Evolutionary conservation across 2,329 filamentous ascomycete species (phyloP).

Genomic region (Colletotrichum paranaense): DNA sequence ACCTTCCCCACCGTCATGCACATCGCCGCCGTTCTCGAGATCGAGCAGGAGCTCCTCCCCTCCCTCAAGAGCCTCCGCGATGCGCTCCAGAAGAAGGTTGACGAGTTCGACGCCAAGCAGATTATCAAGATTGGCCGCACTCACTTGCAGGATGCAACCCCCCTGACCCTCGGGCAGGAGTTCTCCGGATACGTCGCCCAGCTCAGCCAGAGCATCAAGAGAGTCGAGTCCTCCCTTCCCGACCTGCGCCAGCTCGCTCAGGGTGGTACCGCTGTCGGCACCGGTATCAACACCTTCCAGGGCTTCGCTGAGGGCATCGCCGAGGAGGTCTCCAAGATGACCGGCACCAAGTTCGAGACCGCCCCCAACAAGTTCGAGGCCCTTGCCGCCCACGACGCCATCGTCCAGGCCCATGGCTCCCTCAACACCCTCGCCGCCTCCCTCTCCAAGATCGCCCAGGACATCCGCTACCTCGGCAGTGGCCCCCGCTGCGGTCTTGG

Average conservation of each 20-base stretch:
- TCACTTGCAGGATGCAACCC: constrained; percentile 96
- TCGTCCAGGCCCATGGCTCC: constrained; percentile 92
- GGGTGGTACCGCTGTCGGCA: constrained; percentile 96
- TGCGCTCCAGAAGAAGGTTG: constrained; percentile 88
- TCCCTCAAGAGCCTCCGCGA: constrained; percentile 83
- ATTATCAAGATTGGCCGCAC: constrained; percentile 99
- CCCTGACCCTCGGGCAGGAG: constrained; percentile 94
- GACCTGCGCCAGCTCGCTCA: constrained; percentile 90
- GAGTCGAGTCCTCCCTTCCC: constrained; percentile 84
- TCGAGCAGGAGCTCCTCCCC: constrained; percentile 87
- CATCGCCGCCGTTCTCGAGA: constrained; percentile 94
- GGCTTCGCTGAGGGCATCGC: constrained; percentile 96
- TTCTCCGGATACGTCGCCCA: constrained; percentile 98
- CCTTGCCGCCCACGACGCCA: constrained; percentile 93
- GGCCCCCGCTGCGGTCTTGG: constrained; percentile 96
- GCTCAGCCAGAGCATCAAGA: constrained; percentile 89
- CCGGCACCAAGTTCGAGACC: constrained; percentile 92
- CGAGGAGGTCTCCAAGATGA: constrained; percentile 90
- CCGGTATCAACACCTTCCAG: constrained; percentile 96
- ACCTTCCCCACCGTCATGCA: constrained; percentile 99
- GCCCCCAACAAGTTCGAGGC: constrained; percentile 99
- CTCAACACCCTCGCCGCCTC: constrained; percentile 93
- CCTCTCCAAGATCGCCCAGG: constrained; percentile 98
- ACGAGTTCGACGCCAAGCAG: constrained; percentile 83
- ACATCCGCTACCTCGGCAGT: constrained; percentile 96